Conservation (phyloP, 73 alveolate genomes). For the Paramecium sexaurelia region DNA sequence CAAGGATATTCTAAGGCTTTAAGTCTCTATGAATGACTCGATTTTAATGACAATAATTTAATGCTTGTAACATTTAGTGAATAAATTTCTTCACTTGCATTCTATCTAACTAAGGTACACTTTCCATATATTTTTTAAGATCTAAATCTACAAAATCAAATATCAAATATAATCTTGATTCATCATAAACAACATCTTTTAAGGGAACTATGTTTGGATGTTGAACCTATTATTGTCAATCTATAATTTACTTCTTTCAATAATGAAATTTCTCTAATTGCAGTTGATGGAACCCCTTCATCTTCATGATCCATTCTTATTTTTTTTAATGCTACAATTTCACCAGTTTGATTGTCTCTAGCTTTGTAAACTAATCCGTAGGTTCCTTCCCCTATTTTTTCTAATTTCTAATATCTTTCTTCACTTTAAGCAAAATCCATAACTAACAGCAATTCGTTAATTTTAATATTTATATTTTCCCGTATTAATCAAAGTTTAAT, state of each 20-base stretch:
- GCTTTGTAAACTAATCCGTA: constrained; percentile 97
- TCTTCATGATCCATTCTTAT: constrained; percentile 96
- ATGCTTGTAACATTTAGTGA: constrained; percentile 78
- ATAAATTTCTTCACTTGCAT: constrained; percentile 34
- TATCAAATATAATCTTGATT: constrained; percentile 84
- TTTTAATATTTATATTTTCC: not conserved
- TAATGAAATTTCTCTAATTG: constrained; percentile 93
- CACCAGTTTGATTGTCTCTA: constrained; percentile 81
- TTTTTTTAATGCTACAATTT: constrained; percentile 94
- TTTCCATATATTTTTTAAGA: constrained; percentile 83
- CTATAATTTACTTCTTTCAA: constrained; percentile 73
- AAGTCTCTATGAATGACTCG: constrained; percentile 96
- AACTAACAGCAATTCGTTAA: constrained; percentile 1
- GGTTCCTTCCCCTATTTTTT: constrained; percentile 97
- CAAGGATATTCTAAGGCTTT: constrained; percentile 91
- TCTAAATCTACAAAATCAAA: constrained; percentile 89
- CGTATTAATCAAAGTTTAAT: not conserved
- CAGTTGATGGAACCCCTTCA: constrained; percentile 97
- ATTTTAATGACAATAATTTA: constrained; percentile 89
- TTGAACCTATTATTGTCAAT: not conserved
- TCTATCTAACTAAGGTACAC: constrained; percentile 49
- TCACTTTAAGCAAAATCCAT: constrained; percentile 42
- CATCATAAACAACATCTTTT: constrained; percentile 83
- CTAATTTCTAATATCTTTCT: constrained; percentile 90
- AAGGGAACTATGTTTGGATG: constrained; percentile 93